phyloP scores from a whole-genome alignment of 2,329 filamentous ascomycete genomes.

The Anisogramma anomala region DNA sequence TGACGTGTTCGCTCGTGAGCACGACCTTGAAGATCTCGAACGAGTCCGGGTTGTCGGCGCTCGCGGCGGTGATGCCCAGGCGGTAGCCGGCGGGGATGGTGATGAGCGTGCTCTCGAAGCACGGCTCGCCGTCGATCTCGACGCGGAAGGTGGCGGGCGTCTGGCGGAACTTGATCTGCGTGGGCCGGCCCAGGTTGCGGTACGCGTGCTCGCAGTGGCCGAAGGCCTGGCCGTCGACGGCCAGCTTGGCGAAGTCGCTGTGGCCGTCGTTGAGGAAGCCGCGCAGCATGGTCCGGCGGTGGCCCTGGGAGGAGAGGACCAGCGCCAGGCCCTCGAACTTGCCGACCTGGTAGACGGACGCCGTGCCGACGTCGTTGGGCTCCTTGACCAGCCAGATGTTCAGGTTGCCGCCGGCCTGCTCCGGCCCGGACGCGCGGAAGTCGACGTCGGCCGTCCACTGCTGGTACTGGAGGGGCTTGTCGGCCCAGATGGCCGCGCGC shows the following conservation, averaged over 20 bases:
- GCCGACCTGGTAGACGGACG: slow-evolving; percentile 73
- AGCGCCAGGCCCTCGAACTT: slow-evolving; percentile 86
- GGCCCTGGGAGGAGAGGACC: slow-evolving; percentile 73
- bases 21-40: slow-evolving; percentile 87
- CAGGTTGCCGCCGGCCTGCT: slow-evolving; percentile 76
- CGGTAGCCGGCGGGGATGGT: slow-evolving; percentile 67
- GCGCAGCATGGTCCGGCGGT: slow-evolving; percentile 66
- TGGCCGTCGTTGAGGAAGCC: slow-evolving; percentile 90
- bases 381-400: slow-evolving; percentile 84
- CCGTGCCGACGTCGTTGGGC: slow-evolving; percentile 50
- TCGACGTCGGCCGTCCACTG: slow-evolving; percentile 76
- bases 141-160: slow-evolving; percentile 58
- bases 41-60: slow-evolving; percentile 83
- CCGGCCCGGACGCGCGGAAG: slow-evolving; percentile 77
- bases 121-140: slow-evolving; percentile 64
- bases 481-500: slow-evolving; percentile 72
- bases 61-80: slow-evolving; percentile 79
- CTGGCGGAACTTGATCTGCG: slow-evolving; percentile 63
- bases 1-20: slow-evolving; percentile 46
- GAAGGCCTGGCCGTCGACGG: slow-evolving; percentile 77
- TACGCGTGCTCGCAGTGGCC: slow-evolving; percentile 86
- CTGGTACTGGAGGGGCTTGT: slow-evolving; percentile 47
- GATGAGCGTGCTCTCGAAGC: slow-evolving; percentile 76
- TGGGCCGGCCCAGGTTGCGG: slow-evolving; percentile 79
- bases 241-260: slow-evolving; percentile 67